Percentiles rank a stretch among this genome's conserved stretches.
Conservation (phyloP, 306 rosid species). For the Fragaria nilgerrensis region DNA sequence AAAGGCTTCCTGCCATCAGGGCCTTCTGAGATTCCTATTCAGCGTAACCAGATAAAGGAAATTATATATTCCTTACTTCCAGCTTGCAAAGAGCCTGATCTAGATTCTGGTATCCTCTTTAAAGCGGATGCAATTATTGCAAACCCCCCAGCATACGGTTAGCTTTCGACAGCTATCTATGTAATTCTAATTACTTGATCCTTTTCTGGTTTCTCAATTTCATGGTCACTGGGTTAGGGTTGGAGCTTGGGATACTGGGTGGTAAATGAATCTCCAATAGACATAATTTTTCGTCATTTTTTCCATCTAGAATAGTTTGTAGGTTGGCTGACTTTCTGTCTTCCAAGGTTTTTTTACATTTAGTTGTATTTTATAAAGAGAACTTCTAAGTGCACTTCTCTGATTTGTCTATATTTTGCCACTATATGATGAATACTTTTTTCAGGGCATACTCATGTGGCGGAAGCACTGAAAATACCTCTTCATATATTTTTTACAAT, state of each 20-base stretch:
- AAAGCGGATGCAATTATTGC: conserved; percentile 95
- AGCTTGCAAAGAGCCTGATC: conserved; percentile 92
- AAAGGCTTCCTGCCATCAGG: conserved; percentile 99
- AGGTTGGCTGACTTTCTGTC: background rate
- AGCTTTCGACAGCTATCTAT: conserved; percentile 23
- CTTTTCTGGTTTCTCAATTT: background rate
- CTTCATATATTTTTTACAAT: conserved; percentile 95
- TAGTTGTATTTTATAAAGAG: background rate
- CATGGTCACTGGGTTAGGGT: background rate
- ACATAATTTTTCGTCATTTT: background rate
- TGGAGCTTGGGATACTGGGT: background rate
- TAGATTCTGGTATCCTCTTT: conserved; percentile 71
- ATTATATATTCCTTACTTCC: conserved; percentile 79
- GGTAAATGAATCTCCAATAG: background rate
- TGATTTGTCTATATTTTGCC: conserved; percentile 11
- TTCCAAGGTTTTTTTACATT: background rate
- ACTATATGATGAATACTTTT: conserved; percentile 31
- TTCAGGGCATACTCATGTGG: conserved; percentile 96
- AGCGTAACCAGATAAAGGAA: conserved; percentile 92
- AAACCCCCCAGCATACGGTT: conserved; percentile 98
- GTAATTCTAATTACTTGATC: background rate
- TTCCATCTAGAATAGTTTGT: background rate
- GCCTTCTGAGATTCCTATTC: conserved; percentile 91
- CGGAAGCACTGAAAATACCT: conserved; percentile 92
- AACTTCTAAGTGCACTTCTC: background rate